Percentiles rank a stretch among this genome's conserved stretches.
Conservation (phyloP, 768 basidiomycete species). For the Crassisporium funariophilum region DNA sequence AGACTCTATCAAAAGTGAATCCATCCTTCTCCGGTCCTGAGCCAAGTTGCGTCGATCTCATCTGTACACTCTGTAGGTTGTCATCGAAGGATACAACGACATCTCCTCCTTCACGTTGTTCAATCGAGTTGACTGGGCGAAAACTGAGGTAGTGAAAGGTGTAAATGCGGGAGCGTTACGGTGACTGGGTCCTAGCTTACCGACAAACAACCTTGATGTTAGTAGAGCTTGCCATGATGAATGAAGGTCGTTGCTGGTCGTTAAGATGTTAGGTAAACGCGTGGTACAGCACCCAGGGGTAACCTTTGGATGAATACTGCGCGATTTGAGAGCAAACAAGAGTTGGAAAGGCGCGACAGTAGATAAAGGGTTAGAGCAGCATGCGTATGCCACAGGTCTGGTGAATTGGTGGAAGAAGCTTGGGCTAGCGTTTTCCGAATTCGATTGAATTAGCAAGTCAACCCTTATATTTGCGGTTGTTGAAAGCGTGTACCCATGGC, state of each 20-base stretch:
- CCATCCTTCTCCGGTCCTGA: conserved; percentile 95
- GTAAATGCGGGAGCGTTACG: not conserved
- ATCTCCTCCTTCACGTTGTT: conserved; percentile 84
- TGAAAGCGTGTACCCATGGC: too few relatives aligned
- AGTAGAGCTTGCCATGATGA: conserved; percentile 69
- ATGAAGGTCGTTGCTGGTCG: conserved; percentile 9
- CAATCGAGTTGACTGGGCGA: conserved; percentile 92
- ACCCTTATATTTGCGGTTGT: not conserved
- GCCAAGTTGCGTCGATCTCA: conserved; percentile 68
- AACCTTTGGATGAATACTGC: not conserved
- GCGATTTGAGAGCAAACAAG: conserved; percentile 11
- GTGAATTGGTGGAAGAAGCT: not conserved
- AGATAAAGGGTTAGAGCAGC: not conserved
- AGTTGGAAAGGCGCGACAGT: not conserved
- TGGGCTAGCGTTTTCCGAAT: too few relatives aligned
- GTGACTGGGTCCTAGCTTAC: conserved; percentile 49
- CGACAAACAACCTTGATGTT: conserved; percentile 99
- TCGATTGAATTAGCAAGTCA: not conserved
- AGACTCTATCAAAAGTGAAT: conserved; percentile 97
- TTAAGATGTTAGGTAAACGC: conserved; percentile 8
- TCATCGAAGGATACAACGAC: conserved; percentile 90
- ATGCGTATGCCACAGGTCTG: not conserved
- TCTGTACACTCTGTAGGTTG: conserved; percentile 78
- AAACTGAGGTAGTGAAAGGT: conserved; percentile 56
- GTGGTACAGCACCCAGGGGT: conserved; percentile 15